Conservation (phyloP, 805 yeast genomes). For the Lipomyces yamanashiensis region DNA sequence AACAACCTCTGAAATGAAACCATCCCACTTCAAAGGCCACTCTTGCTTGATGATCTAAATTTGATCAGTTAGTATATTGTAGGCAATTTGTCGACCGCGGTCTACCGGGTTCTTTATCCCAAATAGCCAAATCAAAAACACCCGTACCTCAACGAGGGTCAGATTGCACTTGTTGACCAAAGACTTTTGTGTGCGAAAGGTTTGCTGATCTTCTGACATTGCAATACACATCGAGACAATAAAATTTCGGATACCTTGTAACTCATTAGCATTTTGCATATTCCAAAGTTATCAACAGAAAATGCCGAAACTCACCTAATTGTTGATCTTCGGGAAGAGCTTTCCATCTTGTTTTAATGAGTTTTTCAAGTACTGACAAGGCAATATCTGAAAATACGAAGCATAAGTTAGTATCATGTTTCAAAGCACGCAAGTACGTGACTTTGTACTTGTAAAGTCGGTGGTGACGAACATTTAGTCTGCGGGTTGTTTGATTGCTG, state of each 20-base stretch:
- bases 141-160: constrained; percentile 64
- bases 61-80: too few species aligned
- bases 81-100: too few species aligned
- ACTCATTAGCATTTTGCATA: neutral
- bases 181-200: constrained; percentile 73
- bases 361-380: constrained; percentile 81
- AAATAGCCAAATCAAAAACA: neutral
- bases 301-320: constrained; percentile 43
- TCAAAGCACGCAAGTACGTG: neutral
- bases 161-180: constrained; percentile 91
- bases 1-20: constrained; percentile 91
- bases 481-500: constrained; percentile 80
- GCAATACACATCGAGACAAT: constrained; percentile 91
- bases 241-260: constrained; percentile 83
- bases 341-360: constrained; percentile 93
- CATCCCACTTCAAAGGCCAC: constrained; percentile 99
- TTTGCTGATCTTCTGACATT: constrained; percentile 80
- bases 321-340: constrained; percentile 86
- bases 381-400: constrained; percentile 58
- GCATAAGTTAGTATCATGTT: neutral
- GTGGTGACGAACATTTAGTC: constrained; percentile 62
- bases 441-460: neutral
- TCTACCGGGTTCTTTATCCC: too few species aligned
- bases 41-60: constrained; percentile 89
- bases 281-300: neutral